Evolutionary conservation across 78 protist genomes (phyloP), one percentile per base, ranked within the genome.

Genomic region (Thecamonas trahens): DNA sequence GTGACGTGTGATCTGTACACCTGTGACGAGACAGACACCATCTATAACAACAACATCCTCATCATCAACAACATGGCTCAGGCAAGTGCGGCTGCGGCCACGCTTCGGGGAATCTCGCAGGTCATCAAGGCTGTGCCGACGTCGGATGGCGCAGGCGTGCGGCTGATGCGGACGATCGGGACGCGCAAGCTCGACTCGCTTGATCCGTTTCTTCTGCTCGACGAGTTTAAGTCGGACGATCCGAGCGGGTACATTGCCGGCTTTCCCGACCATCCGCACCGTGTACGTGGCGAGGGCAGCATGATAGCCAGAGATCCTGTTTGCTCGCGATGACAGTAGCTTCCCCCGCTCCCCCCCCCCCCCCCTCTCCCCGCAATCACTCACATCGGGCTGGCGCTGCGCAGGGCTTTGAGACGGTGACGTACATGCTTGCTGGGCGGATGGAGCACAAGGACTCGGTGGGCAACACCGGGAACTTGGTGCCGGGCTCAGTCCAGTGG

Each of bases 351-450:
- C 44, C 44, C 3, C 7, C 44, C 44, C 18, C 44, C 44, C 44
- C 44, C n/a, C n/a, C n/a, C n/a, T n/a, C n/a, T n/a, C n/a, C n/a
- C n/a, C n/a, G n/a, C n/a, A n/a, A n/a, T n/a, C 44, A 39, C 44
- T 3, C 7, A 39, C 44, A 3, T 39, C 44, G 44, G 7, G 18
- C 18, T 39, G 18, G 44, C 3, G 44, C 44, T 39, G 44, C 84
- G 13, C 80, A 90, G 29, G 93, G 93, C 31, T 87, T 87, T 22
- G 93, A 85, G 34, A 88, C 93, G 5, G 85, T 86, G 3, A 85
- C 93, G 22, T 83, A 86, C 69, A 75, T 86, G 74, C 22, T 72
- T 7, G 70, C 38, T 37, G 93, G 93, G 6, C 61, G 28, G 5
- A 45, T 67, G 39, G 82, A 65, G 61, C 88, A 83, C 67, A 28